Conservation (phyloP, 805 yeast genomes). For the Wickerhamiella bombiphila region DNA sequence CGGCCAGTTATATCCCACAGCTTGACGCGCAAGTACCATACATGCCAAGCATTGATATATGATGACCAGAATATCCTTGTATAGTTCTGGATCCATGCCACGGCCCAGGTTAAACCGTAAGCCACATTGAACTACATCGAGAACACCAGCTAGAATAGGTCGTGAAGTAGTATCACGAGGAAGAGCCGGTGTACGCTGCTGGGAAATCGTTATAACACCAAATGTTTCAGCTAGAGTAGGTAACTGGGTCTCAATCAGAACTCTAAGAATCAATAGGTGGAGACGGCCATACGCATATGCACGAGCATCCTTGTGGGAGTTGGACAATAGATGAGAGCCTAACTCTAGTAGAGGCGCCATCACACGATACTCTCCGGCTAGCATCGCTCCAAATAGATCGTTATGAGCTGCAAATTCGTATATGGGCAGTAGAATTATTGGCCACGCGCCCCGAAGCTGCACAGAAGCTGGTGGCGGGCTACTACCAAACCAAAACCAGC, state of each 20-base stretch:
- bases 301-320: constrained; percentile 17
- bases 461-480: background rate
- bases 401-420: constrained; percentile 26
- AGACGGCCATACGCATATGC: constrained; percentile 22
- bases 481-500: background rate
- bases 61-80: constrained; percentile 15
- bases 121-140: constrained; percentile 23
- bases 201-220: constrained; percentile 4
- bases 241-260: constrained; percentile 19
- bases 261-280: constrained; percentile 20
- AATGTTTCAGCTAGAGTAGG: constrained; percentile 4
- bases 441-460: constrained; percentile 1
- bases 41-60: constrained; percentile 17
- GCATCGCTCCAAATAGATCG: constrained; percentile 21
- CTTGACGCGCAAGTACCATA: constrained; percentile 1
- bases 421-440: constrained; percentile 18
- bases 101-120: constrained; percentile 23
- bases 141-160: constrained; percentile 21
- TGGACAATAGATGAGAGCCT: constrained; percentile 21
- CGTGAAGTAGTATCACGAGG: constrained; percentile 17
- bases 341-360: constrained; percentile 21
- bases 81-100: constrained; percentile 20
- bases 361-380: constrained; percentile 17
- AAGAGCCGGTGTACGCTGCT: constrained; percentile 19
- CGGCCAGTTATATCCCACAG: constrained; percentile 24